These are phyloP conservation scores for Fusarium zealandicum DNA, from an alignment of 2,329 filamentous ascomycete species.

Conservation along the genomic window DNA sequence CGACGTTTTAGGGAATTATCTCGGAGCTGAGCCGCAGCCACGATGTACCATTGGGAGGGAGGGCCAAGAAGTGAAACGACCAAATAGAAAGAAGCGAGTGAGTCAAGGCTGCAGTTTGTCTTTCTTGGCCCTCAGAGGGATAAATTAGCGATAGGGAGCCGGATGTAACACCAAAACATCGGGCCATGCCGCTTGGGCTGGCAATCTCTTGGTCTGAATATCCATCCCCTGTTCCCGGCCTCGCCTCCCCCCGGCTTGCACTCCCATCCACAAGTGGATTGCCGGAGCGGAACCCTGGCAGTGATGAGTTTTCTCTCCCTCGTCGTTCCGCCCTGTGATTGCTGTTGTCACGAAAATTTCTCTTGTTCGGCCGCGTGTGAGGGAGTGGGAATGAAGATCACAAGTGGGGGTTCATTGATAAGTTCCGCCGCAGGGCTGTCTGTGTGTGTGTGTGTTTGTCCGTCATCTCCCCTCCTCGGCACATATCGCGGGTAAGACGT, in stretches of 20 bases:
- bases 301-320: constrained; percentile 7
- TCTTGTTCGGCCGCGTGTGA: constrained; percentile 19
- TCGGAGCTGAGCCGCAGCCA: constrained; percentile 13
- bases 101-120: neutral
- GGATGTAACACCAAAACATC: constrained; percentile 3
- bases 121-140: too few relatives aligned
- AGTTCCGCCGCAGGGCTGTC: too few relatives aligned
- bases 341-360: constrained; percentile 4
- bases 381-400: constrained; percentile 23
- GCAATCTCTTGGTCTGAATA: neutral
- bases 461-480: neutral
- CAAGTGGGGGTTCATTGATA: constrained; percentile 7
- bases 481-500: neutral
- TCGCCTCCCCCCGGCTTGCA: neutral
- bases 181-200: constrained; percentile 31
- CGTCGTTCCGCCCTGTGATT: neutral
- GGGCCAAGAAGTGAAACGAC: neutral
- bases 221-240: constrained; percentile 7
- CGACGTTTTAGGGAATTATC: constrained; percentile 9
- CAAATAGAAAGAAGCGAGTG: neutral
- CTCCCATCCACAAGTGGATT: constrained; percentile 27
- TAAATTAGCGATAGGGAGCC: too few relatives aligned
- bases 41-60: constrained; percentile 12
- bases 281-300: constrained; percentile 21
- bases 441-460: too few relatives aligned